These are phyloP conservation scores for Aspergillus versicolor DNA, from an alignment of 2,329 filamentous ascomycete genomes.

Conservation along the genomic window DNA sequence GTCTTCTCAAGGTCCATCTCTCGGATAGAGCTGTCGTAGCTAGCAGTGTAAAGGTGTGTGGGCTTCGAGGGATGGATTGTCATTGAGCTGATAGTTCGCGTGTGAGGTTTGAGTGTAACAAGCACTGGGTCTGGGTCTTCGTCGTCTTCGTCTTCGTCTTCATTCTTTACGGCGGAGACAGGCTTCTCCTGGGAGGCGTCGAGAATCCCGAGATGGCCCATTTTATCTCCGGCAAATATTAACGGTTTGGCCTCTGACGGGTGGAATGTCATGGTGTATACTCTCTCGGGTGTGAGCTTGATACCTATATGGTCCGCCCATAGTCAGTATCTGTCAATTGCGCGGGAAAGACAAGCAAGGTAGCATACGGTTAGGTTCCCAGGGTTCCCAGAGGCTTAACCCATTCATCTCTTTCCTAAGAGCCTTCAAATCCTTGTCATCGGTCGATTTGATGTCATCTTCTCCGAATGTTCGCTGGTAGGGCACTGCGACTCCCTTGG, in stretches of 20 bases:
- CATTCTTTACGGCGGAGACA: conserved; percentile 39
- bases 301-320: conserved; percentile 58
- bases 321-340: not conserved
- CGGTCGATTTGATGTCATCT: conserved; percentile 78
- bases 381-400: conserved; percentile 77
- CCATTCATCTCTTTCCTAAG: conserved; percentile 74
- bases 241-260: conserved; percentile 82
- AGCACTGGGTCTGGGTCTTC: conserved; percentile 72
- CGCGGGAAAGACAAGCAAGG: not conserved
- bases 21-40: conserved; percentile 90
- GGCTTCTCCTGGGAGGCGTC: conserved; percentile 63
- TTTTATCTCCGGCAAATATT: conserved; percentile 91
- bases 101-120: conserved; percentile 85
- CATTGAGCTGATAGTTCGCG: conserved; percentile 82
- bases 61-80: conserved; percentile 71
- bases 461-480: conserved; percentile 82
- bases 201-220: conserved; percentile 86
- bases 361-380: conserved; percentile 70
- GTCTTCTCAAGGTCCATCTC: conserved; percentile 81
- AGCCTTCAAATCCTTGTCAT: conserved; percentile 70
- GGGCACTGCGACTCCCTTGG: conserved; percentile 68
- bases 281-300: conserved; percentile 83
- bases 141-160: conserved; percentile 63
- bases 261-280: conserved; percentile 87
- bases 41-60: conserved; percentile 77